Base-by-base conservation (phyloP, 192 early-diverging fungal species). In the Rhizophagus prolifer region DNA sequence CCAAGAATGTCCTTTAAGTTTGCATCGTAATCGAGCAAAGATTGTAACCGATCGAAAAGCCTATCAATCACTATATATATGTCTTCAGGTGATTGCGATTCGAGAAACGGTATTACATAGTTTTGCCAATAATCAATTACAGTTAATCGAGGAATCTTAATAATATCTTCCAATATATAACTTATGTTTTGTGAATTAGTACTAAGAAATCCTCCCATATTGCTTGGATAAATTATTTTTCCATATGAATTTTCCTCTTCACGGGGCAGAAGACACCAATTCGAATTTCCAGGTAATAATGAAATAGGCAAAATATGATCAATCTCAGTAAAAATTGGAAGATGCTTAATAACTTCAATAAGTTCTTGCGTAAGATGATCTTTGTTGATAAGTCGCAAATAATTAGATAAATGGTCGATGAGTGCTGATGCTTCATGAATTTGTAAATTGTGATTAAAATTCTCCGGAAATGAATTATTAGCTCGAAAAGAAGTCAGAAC, bases 241-340 rank as follows among this genome's bases (percentile, higher is more conserved):
- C 68, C 68, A 70, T 50, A 70, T 26, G 30, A n/a, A n/a, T 54
- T 23, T 26, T 50, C 44, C 28, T 47, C 44, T 30, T 70, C 44
- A 1, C 2, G 8, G 3, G 68, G 68, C 13, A 70, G 68, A n/a
- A 70, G 13, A 28, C 16, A 70, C 68, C 68, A 70, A 10, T 50
- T 13, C 12, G 1, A 10, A 50, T 47, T 16, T 44, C 31, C 21
- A 30, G n/a, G n/a, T 26, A 4, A 25, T 3, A 70, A n/a, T 16
- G 41, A 44, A 50, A 70, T 50, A 0, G 44, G 23, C 30, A 13
- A 2, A 47, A 25, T 21, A 4, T 50, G 8, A 16, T 13, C 68
- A 47, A 70, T 36, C 30, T 70, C 68, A 12, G 23, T 50, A 70
- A 47, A 70, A 12, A 70, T 70, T 47, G 68, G 44, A 47, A 70